These are phyloP conservation scores for Saitozyma sp. DNA, from an alignment of 768 basidiomycete species.

Conservation along the genomic window DNA sequence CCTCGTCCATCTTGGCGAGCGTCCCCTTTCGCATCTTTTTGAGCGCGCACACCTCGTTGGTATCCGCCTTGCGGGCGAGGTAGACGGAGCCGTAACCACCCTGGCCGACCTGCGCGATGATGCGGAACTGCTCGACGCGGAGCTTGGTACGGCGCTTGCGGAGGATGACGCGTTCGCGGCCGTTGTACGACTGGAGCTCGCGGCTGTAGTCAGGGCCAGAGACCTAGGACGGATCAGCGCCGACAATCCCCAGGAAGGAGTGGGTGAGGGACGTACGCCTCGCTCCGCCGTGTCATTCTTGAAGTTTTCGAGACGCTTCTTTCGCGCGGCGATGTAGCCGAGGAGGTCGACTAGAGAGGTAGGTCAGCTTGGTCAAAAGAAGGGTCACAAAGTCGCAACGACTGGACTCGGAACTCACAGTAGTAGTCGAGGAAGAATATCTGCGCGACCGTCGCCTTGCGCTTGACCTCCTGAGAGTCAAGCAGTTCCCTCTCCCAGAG, in stretches of 20 bases:
- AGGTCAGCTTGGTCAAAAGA: constrained; percentile 7
- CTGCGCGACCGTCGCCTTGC: constrained; percentile 96
- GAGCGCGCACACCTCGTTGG: constrained; percentile 92
- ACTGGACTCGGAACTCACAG: constrained; percentile 52
- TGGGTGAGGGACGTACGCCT: constrained; percentile 45
- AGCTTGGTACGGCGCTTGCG: constrained; percentile 89
- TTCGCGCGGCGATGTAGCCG: constrained; percentile 81
- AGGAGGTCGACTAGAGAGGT: constrained; percentile 66
- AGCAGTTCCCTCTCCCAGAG: constrained; percentile 84
- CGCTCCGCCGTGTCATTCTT: constrained; percentile 77
- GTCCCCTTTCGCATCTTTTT: constrained; percentile 98
- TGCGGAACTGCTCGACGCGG: constrained; percentile 91
- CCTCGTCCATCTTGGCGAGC: constrained; percentile 97
- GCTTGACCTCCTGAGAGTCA: constrained; percentile 80
- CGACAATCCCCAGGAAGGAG: not conserved
- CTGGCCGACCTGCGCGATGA: constrained; percentile 97
- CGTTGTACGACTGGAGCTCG: constrained; percentile 90
- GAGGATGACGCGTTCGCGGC: constrained; percentile 88
- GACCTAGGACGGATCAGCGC: constrained; percentile 21
- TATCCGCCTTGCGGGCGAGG: constrained; percentile 89
- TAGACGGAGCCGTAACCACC: constrained; percentile 99
- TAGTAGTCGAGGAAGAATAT: constrained; percentile 98
- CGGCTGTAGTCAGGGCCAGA: constrained; percentile 54
- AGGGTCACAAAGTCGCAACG: not conserved
- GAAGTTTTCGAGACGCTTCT: constrained; percentile 78